Base-by-base conservation (phyloP, 345 rosid species). In the Eucalyptus sp. region DNA sequence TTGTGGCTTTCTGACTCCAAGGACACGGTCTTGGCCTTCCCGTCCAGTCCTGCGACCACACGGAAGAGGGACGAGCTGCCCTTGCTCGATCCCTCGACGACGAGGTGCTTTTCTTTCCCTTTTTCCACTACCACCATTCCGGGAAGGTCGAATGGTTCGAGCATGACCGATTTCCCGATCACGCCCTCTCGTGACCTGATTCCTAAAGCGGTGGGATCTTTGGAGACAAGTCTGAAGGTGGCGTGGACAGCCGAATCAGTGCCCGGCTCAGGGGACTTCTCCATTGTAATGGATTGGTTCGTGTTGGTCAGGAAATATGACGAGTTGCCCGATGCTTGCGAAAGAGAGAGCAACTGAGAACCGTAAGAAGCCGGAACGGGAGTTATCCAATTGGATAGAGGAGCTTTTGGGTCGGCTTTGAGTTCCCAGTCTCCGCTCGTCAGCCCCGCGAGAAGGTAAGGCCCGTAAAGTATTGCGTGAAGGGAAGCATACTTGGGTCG, bases 381-480 rank as follows among this genome's bases (percentile, higher is more conserved):
- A 62, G 92, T 88, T 87, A 98, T 94, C 97, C 96, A 97, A 56
- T 94, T 95, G 3, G 93, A 89, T 90, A 89, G 89, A 41, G 93
- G 92, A 52, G 43, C 86, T 25, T 88, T 89, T 33, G 95, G 91
- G 33, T 88, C 92, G 79, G 96, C 87, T 91, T 91, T 92, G 83
- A 95, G 86, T 90, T 96, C 94, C 98, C 97, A 96, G 46, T 97
- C 97, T 43, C 94, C 95, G 58, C 87, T 91, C 4, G 94, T 94
- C 88, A 90, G 94, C 50, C 98, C 98, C 6, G 94, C 96, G 88
- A 97, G 97, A 81, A 97, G 93, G 90, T 95, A 95, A 16, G 97
- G 99, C 11, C 99, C 99, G 88, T 94, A 97, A 16, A 98, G 97
- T 90, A 98, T 95, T 29, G 99, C 98, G 66, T 93, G 95, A 88